These are phyloP conservation scores for Phyllosticta capitalensis DNA, from an alignment of 2,329 filamentous ascomycete genomes.

Conservation along the genomic window DNA sequence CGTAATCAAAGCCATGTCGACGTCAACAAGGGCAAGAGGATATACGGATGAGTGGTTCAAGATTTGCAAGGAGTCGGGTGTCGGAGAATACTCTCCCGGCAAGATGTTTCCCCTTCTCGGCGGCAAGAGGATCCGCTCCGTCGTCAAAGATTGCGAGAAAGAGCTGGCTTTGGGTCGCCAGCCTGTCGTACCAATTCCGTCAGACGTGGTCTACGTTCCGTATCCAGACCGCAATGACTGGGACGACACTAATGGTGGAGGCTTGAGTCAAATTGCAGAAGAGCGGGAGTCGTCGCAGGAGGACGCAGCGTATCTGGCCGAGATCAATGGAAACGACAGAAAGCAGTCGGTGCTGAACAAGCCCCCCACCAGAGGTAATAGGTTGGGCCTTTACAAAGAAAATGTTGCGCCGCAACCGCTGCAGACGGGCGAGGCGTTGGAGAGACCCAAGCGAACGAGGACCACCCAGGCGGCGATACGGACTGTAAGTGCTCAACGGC, in stretches of 20 bases:
- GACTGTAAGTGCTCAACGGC: conserved; percentile 8
- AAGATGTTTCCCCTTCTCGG: conserved; percentile 38
- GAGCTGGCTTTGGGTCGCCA: conserved; percentile 39
- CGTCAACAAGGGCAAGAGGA: conserved; percentile 22
- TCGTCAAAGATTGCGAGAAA: conserved; percentile 41
- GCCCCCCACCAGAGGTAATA: conserved; percentile 17
- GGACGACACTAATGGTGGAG: conserved; percentile 23
- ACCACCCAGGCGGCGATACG: conserved; percentile 23
- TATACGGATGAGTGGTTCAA: conserved; percentile 43
- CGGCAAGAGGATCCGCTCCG: conserved; percentile 38
- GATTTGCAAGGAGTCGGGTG: conserved; percentile 41
- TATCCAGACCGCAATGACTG: conserved; percentile 32
- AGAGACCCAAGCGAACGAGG: conserved; percentile 27
- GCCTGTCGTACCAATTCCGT: conserved; percentile 40
- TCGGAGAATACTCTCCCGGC: conserved; percentile 39
- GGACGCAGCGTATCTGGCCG: conserved; percentile 28
- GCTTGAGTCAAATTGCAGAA: conserved; percentile 31
- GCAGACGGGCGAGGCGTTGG: conserved; percentile 22
- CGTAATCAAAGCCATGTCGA: conserved; percentile 24
- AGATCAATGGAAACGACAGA: conserved; percentile 38
- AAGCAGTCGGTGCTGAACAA: conserved; percentile 7
- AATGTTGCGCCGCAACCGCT: conserved; percentile 25
- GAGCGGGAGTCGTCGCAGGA: conserved; percentile 32
- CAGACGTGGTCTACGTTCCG: conserved; percentile 40
- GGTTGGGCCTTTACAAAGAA: conserved; percentile 26